Conservation (phyloP, 768 basidiomycete species). For the Boletus eberwhitei region DNA sequence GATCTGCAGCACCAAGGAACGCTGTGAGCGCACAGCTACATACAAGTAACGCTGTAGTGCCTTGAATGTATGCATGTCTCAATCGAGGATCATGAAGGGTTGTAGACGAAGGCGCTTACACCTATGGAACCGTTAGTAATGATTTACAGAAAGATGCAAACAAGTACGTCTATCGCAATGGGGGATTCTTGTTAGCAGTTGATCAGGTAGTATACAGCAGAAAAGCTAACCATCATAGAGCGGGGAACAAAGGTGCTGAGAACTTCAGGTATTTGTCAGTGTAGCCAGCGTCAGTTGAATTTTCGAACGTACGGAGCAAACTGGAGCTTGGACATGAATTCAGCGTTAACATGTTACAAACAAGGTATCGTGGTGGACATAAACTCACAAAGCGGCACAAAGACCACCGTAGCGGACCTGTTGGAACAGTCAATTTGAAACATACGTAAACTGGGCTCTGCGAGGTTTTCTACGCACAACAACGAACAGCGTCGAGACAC, state of each 20-base stretch:
- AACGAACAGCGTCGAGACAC: neutral
- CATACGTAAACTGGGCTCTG: neutral
- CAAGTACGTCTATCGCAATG: too few relatives aligned
- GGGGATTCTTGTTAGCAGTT: neutral
- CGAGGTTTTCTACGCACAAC: neutral
- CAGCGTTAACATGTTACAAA: neutral
- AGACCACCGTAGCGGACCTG: neutral
- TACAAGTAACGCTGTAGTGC: neutral
- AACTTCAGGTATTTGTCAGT: neutral
- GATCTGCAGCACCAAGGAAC: slow-evolving; percentile 5
- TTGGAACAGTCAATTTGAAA: neutral
- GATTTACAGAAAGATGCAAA: neutral
- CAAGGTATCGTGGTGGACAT: neutral
- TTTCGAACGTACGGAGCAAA: neutral
- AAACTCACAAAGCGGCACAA: neutral
- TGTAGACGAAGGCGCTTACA: neutral
- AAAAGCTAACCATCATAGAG: neutral
- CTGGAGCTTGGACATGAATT: too few relatives aligned
- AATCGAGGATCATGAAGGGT: neutral
- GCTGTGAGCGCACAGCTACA: neutral
- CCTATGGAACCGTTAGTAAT: neutral
- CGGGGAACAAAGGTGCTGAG: neutral
- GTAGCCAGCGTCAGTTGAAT: neutral
- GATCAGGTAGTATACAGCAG: neutral
- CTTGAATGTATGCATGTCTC: neutral